These are phyloP conservation scores for Candida succiphila DNA, from an alignment of 805 yeast species.

Conservation along the genomic window DNA sequence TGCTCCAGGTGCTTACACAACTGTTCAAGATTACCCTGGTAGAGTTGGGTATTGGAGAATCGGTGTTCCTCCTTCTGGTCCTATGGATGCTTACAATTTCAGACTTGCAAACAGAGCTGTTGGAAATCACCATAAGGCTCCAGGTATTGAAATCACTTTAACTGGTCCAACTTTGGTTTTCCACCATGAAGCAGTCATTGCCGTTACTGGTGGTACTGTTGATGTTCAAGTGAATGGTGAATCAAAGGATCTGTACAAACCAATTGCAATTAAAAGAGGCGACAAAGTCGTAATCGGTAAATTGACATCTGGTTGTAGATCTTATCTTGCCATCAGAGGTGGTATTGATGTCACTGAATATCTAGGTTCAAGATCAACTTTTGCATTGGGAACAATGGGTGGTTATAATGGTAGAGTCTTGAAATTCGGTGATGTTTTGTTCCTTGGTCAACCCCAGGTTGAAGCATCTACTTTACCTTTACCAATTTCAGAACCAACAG, in stretches of 20 bases:
- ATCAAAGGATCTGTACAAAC: constrained; percentile 55
- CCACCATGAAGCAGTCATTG: constrained; percentile 70
- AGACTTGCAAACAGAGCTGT: constrained; percentile 84
- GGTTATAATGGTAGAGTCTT: constrained; percentile 91
- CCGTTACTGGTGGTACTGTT: constrained; percentile 81
- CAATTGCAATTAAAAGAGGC: constrained; percentile 63
- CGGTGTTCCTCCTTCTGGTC: constrained; percentile 98
- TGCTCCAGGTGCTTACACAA: constrained; percentile 90
- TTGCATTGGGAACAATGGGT: constrained; percentile 88
- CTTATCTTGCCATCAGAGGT: constrained; percentile 82
- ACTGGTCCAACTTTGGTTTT: constrained; percentile 80
- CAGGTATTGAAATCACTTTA: constrained; percentile 85
- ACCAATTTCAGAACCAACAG: constrained; percentile 55
- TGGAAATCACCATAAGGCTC: constrained; percentile 74
- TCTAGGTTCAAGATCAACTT: constrained; percentile 92
- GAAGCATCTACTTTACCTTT: constrained; percentile 61
- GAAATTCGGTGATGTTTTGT: constrained; percentile 86
- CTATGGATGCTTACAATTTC: constrained; percentile 92
- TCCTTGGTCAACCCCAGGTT: constrained; percentile 70
- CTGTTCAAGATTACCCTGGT: constrained; percentile 94
- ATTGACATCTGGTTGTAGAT: constrained; percentile 73
- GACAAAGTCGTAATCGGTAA: constrained; percentile 77
- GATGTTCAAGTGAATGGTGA: constrained; percentile 57
- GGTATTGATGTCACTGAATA: constrained; percentile 93
- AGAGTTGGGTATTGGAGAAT: constrained; percentile 79